Evolutionary conservation across 164 flowering plant genomes (phyloP).

Genomic region (Akebia trifoliata): DNA sequence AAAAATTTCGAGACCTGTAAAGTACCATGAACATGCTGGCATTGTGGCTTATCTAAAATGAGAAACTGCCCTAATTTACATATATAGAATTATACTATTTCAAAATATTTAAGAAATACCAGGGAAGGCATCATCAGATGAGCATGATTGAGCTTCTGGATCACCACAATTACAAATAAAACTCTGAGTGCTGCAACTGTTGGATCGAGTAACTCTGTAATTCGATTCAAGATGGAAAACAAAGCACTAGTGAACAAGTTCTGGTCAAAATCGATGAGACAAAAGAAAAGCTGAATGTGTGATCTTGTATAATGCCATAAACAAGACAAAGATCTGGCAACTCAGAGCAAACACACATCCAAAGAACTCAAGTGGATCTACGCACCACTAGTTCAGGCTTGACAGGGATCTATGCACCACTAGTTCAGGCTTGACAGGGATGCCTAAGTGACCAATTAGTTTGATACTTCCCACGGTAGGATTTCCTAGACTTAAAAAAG

Average conservation of each 20-base stretch:
- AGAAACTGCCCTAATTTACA: background rate
- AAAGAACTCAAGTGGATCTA: too few relatives aligned
- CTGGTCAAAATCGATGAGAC: background rate
- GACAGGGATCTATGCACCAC: too few relatives aligned
- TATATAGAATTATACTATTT: background rate
- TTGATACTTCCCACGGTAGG: too few relatives aligned
- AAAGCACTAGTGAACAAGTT: background rate
- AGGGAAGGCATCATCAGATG: conserved; percentile 41
- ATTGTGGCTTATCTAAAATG: background rate
- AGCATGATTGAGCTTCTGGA: conserved; percentile 28
- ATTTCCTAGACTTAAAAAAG: too few relatives aligned
- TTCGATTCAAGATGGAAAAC: background rate
- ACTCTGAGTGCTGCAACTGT: conserved; percentile 16
- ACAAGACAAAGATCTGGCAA: too few relatives aligned
- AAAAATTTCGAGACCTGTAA: conserved; percentile 48
- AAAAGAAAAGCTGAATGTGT: too few relatives aligned
- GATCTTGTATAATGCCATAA: background rate
- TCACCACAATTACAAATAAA: conserved; percentile 38
- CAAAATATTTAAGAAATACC: conserved; percentile 27
- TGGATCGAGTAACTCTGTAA: conserved; percentile 45
- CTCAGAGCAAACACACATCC: too few relatives aligned
- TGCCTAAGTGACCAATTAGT: too few relatives aligned
- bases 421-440: too few relatives aligned
- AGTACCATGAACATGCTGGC: background rate
- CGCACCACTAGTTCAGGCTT: too few relatives aligned